These are phyloP conservation scores for Pichia sp. DNA, from an alignment of 1,139 yeast genomes.

Conservation along the genomic window DNA sequence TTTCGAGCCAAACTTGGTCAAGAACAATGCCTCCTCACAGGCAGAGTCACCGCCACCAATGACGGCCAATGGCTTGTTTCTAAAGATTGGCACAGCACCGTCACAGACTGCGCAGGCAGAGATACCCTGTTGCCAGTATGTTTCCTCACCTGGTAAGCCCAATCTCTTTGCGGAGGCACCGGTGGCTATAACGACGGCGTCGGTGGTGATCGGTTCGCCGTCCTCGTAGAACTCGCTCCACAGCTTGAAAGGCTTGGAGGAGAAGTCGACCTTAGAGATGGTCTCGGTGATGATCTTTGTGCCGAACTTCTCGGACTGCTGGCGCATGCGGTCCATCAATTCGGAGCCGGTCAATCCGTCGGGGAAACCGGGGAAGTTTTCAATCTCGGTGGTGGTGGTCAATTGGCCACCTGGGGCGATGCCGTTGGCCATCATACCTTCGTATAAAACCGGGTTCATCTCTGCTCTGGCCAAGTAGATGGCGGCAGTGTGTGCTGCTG, in stretches of 20 bases:
- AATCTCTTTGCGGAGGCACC: slow-evolving; percentile 98
- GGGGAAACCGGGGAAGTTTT: slow-evolving; percentile 98
- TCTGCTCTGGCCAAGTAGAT: slow-evolving; percentile 95
- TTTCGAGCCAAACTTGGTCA: slow-evolving; percentile 95
- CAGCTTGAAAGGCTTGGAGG: slow-evolving; percentile 84
- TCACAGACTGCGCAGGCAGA: slow-evolving; percentile 99
- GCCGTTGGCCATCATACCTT: slow-evolving; percentile 96
- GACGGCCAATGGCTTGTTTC: slow-evolving; percentile 96
- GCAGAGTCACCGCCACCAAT: slow-evolving; percentile 99
- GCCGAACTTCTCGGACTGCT: slow-evolving; percentile 82
- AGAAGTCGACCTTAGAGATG: slow-evolving; percentile 81
- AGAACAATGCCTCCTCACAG: slow-evolving; percentile 94
- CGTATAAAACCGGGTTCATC: slow-evolving; percentile 87
- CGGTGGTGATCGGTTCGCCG: slow-evolving; percentile 83
- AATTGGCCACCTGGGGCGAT: slow-evolving; percentile 98
- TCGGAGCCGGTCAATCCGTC: slow-evolving; percentile 84
- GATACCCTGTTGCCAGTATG: slow-evolving; percentile 98
- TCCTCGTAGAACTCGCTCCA: slow-evolving; percentile 96
- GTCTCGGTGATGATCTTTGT: slow-evolving; percentile 94
- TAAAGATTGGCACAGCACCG: slow-evolving; percentile 97
- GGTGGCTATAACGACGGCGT: slow-evolving; percentile 88
- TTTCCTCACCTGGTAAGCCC: slow-evolving; percentile 91
- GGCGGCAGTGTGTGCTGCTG: slow-evolving; percentile 99
- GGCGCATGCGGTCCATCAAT: slow-evolving; percentile 91
- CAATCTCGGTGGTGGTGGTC: slow-evolving; percentile 95